phyloP scores from a whole-genome alignment of 192 early-diverging fungal genomes.

The Pilaira anomala region DNA sequence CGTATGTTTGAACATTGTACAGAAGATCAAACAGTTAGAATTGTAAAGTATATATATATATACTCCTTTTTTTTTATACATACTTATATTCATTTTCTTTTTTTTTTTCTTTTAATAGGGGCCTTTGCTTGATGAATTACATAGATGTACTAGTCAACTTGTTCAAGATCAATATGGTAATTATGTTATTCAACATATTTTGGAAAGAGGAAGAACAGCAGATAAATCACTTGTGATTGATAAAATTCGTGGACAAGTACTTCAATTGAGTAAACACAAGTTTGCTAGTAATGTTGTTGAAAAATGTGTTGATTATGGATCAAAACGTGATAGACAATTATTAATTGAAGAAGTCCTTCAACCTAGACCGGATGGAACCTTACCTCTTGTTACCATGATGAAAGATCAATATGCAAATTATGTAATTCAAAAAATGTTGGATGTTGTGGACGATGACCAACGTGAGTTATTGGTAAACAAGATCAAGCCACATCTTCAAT shows the following conservation, averaged over 20 bases:
- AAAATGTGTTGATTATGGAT: conserved; percentile 95
- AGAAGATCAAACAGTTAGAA: conserved; percentile 71
- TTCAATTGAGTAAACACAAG: conserved; percentile 96
- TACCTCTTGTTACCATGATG: conserved; percentile 93
- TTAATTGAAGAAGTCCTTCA: conserved; percentile 93
- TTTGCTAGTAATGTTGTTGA: conserved; percentile 99
- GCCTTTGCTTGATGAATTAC: conserved; percentile 91
- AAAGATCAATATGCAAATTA: conserved; percentile 99
- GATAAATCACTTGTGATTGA: conserved; percentile 87
- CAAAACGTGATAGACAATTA: conserved; percentile 75
- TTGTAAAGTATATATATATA: not conserved
- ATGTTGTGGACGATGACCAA: conserved; percentile 93
- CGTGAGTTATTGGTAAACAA: conserved; percentile 81
- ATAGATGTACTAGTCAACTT: conserved; percentile 84
- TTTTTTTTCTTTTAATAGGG: conserved; percentile 40
- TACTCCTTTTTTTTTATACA: not conserved
- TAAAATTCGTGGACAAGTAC: conserved; percentile 89
- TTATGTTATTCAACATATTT: conserved; percentile 98
- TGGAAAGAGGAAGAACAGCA: conserved; percentile 85
- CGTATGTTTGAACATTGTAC: conserved; percentile 99
- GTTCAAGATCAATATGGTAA: conserved; percentile 99
- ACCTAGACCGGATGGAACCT: conserved; percentile 82
- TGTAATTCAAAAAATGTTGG: conserved; percentile 99
- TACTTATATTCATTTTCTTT: not conserved
- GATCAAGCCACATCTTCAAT: conserved; percentile 89